Evolutionary conservation across 495 filamentous ascomycete genomes (phyloP).

Genomic region (Clavariopsis aquatica): DNA sequence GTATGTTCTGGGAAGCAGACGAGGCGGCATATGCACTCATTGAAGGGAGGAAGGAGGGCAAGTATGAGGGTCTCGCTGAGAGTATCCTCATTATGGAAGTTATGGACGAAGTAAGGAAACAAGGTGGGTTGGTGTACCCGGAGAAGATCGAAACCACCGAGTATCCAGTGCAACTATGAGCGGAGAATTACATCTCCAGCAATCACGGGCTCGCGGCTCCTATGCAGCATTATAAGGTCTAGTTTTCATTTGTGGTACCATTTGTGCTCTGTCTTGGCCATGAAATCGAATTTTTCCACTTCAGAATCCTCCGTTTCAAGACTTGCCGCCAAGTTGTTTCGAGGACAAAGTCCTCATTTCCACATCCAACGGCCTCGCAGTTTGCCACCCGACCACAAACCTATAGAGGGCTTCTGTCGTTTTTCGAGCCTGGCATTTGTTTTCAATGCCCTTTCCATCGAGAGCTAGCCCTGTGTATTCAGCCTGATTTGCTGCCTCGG

Average conservation of each 20-base stretch:
- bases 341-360: not conserved
- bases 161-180: conserved; percentile 48
- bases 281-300: not conserved
- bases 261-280: too few relatives aligned
- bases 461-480: not conserved
- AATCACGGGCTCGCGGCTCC: conserved; percentile 8
- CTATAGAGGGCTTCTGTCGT: too few relatives aligned
- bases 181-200: conserved; percentile 1
- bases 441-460: too few relatives aligned
- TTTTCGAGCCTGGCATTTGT: too few relatives aligned
- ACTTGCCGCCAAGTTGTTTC: not conserved
- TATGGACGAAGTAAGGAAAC: conserved; percentile 86
- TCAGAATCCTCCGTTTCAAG: not conserved
- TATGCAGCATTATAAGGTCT: not conserved
- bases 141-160: conserved; percentile 79
- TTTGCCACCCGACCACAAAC: not conserved
- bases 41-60: conserved; percentile 81
- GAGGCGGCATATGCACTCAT: conserved; percentile 79
- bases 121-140: conserved; percentile 78
- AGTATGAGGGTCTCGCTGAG: conserved; percentile 72
- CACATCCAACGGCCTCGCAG: not conserved
- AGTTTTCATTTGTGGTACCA: not conserved
- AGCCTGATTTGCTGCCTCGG: conserved; percentile 10
- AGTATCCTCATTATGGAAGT: conserved; percentile 91
- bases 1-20: conserved; percentile 97